Evolutionary conservation across 2,329 filamentous ascomycete species (phyloP), one percentile per base, ranked within the genome.

Genomic region (Trichoderma hamatum): DNA sequence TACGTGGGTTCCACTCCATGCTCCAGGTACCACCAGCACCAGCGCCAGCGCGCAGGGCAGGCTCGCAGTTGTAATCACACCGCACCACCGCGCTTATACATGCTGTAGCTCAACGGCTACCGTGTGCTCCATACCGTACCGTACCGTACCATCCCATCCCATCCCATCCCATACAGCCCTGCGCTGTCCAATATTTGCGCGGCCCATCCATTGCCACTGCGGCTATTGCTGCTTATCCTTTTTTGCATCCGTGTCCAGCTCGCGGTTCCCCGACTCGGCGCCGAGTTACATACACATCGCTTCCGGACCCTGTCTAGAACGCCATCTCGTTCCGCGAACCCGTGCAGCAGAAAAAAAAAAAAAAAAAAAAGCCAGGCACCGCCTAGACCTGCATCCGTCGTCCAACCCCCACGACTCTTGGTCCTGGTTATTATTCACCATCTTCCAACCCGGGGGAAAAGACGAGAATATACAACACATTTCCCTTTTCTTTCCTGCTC

Each of bases 21-120:
- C 61, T 52, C 59, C 67, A 68, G 59, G 67, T 68, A 68, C 52
- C 62, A 61, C 52, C 51, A 63, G 36, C 43, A 21, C 21, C 39
- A 43, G n/a, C n/a, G n/a, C n/a, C n/a, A n/a, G n/a, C n/a, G n/a
- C n/a, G n/a, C n/a, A n/a, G n/a, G n/a, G n/a, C n/a, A n/a, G n/a
- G n/a, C n/a, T n/a, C n/a, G n/a, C n/a, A n/a, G n/a, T n/a, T n/a
- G n/a, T n/a, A n/a, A n/a, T n/a, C 62, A 62, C 68, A 62, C 68
- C 62, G 63, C 68, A 55, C 68, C 43, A 56, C 62, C 68, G 55
- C 62, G 68, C 63, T 59, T 67, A 66, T 54, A 51, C 51, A 46
- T 54, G 67, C 36, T 64, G 61, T 55, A 43, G 39, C 39, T n/a
- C 39, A 43, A 43, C 39, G 39, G 39, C 39, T 19, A 43, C 39